Evolutionary conservation across 1,284 basidiomycete genomes (phyloP), one percentile per base, ranked within the genome.

Genomic region (Ustilago loliicola): DNA sequence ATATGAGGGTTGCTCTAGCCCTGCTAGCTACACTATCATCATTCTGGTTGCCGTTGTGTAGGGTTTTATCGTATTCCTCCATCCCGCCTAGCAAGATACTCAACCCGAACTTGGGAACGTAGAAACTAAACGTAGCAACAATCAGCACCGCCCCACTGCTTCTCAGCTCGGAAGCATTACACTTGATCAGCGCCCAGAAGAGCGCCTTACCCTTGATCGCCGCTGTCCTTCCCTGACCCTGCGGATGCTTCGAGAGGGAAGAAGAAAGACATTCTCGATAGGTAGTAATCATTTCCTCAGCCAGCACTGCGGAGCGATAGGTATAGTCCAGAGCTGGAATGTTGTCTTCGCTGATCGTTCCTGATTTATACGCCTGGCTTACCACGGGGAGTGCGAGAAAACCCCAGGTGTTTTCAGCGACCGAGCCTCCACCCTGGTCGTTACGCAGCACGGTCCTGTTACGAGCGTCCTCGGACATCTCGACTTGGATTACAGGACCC

Each of bases 41-140:
- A 6, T 25, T 30, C 5, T n/a, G 34, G 11, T 27, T 17, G 10
- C 7, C 27, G 2, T 47, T 30, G 15, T 40, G 34, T 17, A 62
- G 58, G 0, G 40, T 30, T 9, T 30, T 32, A n/a, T 70, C 55
- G 51, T 74, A 75, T 9, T 53, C 11, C 34, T 75, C 67, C 7
- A 75, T 47, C 17, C 63, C 66, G 11, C 54, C 55, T 23, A 75
- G 53, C 11, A 75, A 30, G 19, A 70, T 3, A n/a, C 51, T 53
- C 1, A 75, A 45, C 21, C 67, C 67, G 29, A 75, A 25, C 52
- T 75, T 75, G 64, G 67, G 63, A 21, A 60, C 51, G 50, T 75
- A 75, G 60, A 75, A 75, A 0, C 52, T 32, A 25, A 75, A 63
- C 1, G 72, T 75, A 21, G 56, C 53, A 32, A 75, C 57, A 15